phyloP scores from a whole-genome alignment of 1,284 basidiomycete genomes.

The Tilletia walkeri region DNA sequence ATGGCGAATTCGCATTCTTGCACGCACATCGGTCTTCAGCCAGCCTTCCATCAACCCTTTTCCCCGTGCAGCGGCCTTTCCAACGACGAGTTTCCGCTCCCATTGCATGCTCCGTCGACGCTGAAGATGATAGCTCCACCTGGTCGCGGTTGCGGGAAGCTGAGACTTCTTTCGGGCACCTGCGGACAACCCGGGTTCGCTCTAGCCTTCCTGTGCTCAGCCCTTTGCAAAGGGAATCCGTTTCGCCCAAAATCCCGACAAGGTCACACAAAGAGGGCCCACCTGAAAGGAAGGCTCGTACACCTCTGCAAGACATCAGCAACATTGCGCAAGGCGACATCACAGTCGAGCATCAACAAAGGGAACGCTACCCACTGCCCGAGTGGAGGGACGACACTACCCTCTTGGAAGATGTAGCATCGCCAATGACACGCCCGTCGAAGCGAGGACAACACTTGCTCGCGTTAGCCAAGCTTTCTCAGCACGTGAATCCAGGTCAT shows the following conservation, averaged over 20 bases:
- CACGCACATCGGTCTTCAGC: background rate
- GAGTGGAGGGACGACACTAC: constrained; percentile 10
- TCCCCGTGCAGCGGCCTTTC: constrained; percentile 7
- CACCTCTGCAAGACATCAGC: constrained; percentile 10
- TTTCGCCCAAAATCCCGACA: background rate
- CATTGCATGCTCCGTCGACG: background rate
- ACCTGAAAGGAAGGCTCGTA: background rate
- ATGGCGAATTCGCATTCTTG: background rate
- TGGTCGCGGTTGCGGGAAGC: background rate
- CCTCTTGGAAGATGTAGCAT: background rate
- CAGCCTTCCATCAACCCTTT: background rate
- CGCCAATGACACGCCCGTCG: no score
- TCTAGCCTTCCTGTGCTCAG: background rate
- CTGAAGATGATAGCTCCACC: background rate
- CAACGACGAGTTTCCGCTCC: background rate
- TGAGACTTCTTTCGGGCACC: background rate
- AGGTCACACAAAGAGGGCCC: background rate
- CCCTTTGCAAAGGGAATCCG: background rate
- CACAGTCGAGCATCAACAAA: background rate
- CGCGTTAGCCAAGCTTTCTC: no score
- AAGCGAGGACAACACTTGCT: no score
- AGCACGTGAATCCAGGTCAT: no score
- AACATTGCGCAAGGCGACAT: background rate
- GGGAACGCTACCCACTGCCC: background rate
- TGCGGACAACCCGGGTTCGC: background rate